A percentile compares a stretch with the other conserved stretches of the same genome.
phyloP scores from a whole-genome alignment of 176 grass and related monocot genomes.

The Musa itinerans region DNA sequence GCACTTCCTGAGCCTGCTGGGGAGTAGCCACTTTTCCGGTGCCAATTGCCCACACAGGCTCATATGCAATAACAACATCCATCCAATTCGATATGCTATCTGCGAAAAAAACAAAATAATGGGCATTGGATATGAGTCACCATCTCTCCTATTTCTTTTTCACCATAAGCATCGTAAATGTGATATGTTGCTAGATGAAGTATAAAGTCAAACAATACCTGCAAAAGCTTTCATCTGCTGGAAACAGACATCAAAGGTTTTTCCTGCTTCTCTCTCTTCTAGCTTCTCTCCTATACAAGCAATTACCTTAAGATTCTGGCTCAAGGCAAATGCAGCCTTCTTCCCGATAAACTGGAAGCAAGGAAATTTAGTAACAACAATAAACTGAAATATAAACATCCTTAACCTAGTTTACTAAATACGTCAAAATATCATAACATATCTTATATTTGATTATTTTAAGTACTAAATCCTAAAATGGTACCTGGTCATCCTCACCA shows the following conservation, averaged over 20 bases:
- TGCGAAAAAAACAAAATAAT: constrained; percentile 30
- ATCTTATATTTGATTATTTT: background rate
- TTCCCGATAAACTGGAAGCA: constrained; percentile 81
- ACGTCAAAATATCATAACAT: constrained; percentile 5
- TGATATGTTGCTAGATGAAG: background rate
- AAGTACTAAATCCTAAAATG: background rate
- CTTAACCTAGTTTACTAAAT: background rate
- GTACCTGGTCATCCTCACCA: constrained; percentile 82
- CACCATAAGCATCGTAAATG: background rate
- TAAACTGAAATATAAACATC: background rate
- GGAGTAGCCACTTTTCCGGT: constrained; percentile 90
- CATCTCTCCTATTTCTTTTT: background rate
- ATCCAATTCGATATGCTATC: constrained; percentile 73
- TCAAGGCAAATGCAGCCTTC: constrained; percentile 90
- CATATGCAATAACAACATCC: constrained; percentile 87
- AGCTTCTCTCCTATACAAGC: constrained; percentile 91
- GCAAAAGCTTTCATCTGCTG: constrained; percentile 87
- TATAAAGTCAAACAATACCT: constrained; percentile 24
- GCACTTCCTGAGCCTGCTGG: constrained; percentile 92
- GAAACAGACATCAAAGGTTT: constrained; percentile 98
- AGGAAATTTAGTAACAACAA: constrained; percentile 14
- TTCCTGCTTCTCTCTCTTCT: constrained; percentile 94
- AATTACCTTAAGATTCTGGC: constrained; percentile 97
- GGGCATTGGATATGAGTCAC: constrained; percentile 10
- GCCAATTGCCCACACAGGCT: constrained; percentile 99